These are phyloP conservation scores for Polymyxa betae DNA, from an alignment of 208 protist genomes.

Conservation along the genomic window DNA sequence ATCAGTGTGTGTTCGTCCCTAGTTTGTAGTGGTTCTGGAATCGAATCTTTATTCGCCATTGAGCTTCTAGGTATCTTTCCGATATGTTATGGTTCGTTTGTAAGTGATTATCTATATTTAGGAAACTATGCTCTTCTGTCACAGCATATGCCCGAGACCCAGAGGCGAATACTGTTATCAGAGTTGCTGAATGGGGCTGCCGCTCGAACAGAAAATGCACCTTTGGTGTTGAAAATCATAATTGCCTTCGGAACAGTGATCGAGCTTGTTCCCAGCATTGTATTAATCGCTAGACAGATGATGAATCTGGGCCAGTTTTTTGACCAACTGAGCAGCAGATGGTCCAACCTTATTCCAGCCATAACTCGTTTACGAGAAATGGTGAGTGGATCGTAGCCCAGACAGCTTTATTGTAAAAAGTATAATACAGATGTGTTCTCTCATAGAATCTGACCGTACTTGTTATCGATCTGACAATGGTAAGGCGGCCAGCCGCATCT, in stretches of 20 bases:
- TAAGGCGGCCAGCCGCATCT: no score
- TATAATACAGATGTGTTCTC: background rate
- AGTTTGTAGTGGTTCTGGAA: background rate
- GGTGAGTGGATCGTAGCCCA: background rate
- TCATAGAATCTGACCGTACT: background rate
- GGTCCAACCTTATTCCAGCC: background rate
- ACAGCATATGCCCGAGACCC: background rate
- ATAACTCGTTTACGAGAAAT: background rate
- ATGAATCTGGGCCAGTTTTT: background rate
- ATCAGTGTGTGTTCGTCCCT: constrained; percentile 2
- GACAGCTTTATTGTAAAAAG: background rate
- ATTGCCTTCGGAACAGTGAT: constrained; percentile 21
- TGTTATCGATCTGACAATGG: no score
- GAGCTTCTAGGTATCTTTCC: constrained; percentile 9
- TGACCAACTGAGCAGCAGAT: background rate
- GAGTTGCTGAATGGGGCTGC: background rate
- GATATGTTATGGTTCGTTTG: background rate
- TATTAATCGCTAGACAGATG: background rate
- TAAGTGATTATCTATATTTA: background rate
- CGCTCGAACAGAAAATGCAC: background rate
- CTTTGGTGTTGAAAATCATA: background rate
- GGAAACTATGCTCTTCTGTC: constrained; percentile 16
- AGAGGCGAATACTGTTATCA: background rate
- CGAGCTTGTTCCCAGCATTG: constrained; percentile 20
- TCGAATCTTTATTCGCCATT: constrained; percentile 23